Evolutionary conservation across 805 yeast species (phyloP).

Genomic region (Wickerhamiella occidentalis): DNA sequence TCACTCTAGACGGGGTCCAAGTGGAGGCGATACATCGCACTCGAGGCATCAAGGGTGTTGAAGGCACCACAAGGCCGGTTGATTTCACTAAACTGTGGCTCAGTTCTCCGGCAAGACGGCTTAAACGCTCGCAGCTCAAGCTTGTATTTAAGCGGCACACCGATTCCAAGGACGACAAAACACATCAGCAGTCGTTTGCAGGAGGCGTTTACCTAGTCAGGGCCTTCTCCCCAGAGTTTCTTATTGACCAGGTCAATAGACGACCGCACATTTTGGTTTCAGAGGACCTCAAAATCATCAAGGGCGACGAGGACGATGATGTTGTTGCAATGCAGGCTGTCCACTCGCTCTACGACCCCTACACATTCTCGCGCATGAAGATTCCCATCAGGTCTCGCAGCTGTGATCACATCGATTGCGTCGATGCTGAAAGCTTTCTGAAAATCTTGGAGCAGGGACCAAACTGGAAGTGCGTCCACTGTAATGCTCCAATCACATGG

Average conservation of each 20-base stretch:
- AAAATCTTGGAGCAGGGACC: constrained; percentile 69
- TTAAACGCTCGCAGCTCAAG: background rate
- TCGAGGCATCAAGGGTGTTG: constrained; percentile 62
- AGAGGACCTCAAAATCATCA: constrained; percentile 36
- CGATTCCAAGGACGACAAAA: constrained; percentile 38
- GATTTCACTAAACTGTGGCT: constrained; percentile 42
- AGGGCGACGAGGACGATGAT: constrained; percentile 47
- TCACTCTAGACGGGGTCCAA: constrained; percentile 18
- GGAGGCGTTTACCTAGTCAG: constrained; percentile 51
- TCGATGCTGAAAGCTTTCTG: constrained; percentile 66
- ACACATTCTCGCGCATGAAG: constrained; percentile 56
- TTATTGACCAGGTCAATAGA: constrained; percentile 33
- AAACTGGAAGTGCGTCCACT: constrained; percentile 82
- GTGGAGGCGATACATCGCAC: background rate
- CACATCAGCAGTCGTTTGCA: constrained; percentile 30
- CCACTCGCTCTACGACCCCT: constrained; percentile 65
- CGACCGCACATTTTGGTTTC: constrained; percentile 40
- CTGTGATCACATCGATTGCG: constrained; percentile 79
- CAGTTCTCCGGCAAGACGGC: background rate
- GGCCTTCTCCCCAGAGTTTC: constrained; percentile 30
- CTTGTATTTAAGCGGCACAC: background rate
- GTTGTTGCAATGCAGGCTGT: constrained; percentile 53
- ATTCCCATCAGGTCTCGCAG: constrained; percentile 56
- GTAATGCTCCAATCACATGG: constrained; percentile 42
- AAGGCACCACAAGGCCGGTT: constrained; percentile 74